Evolutionary conservation across 371 early-diverging fungal genomes (phyloP), one percentile per base, ranked within the genome.

Genomic region (Circinella minor): DNA sequence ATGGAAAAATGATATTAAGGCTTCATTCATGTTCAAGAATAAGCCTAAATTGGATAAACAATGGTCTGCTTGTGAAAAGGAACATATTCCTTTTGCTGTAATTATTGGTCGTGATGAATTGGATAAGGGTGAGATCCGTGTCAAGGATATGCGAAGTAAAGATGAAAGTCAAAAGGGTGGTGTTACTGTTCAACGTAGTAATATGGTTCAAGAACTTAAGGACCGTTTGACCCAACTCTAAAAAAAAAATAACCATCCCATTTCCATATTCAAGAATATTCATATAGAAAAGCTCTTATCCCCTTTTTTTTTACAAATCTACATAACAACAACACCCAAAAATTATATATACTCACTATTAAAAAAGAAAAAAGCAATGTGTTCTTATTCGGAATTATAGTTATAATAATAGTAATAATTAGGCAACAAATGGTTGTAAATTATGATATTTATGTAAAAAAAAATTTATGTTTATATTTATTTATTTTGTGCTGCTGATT

Each of bases 81-180:
- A 94, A 39, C 87, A 89, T 66, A 95, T 99, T 61, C 98, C 98
- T 0, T 87, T 91, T 63, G 92, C 92, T 0, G 92, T 98, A 36
- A 94, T 97, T 70, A 84, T 98, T 47, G 98, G 97, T 39, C 75
- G 84, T 36, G 90, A 92, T 67, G 98, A 98, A 80, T 60, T 97
- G 34, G 88, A 84, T 18, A 77, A 85, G 36, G 92, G 92, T 10
- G 69, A 89, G 51, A 93, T 97, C 43, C 90, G 91, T 78, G 85
- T 99, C 68, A 97, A 98, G 85, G 90, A 92, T 68, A 94, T 94
- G 94, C 75, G 81, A 47, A 71, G 73, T n/a, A 91, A 90, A 77
- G 85, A 82, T 72, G 76, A 79, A 68, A 72, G 80, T 27, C 88
- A 89, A 77, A 81, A 81, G 18, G 84, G 84, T 60, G 94, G 93